A percentile compares a stretch with the other conserved stretches of the same genome.
Evolutionary conservation across 441 rosid genomes (phyloP).

Genomic region (Breynia disticha): DNA sequence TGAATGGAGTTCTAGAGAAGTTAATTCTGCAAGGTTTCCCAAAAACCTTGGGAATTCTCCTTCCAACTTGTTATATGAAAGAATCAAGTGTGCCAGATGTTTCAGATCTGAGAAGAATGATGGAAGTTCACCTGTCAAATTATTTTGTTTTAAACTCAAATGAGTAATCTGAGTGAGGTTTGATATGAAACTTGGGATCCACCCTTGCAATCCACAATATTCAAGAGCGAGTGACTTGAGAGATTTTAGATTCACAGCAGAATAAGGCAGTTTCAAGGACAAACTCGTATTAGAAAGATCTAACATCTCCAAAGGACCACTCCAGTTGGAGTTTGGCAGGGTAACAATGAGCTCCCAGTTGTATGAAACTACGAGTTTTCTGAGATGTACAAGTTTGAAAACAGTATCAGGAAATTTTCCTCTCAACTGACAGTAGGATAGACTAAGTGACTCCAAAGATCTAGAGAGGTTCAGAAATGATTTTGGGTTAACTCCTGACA

Average conservation of each 20-base stretch:
- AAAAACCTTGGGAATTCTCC: neutral
- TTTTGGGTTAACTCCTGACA: neutral
- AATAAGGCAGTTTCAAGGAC: slow-evolving; percentile 4
- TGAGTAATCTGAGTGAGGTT: neutral
- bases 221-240: neutral
- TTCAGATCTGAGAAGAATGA: slow-evolving; percentile 6
- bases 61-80: neutral
- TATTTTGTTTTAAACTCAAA: rapidly evolving
- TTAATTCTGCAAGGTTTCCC: neutral
- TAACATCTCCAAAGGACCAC: slow-evolving; percentile 14
- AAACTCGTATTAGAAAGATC: slow-evolving; percentile 8
- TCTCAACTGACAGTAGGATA: neutral
- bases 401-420: slow-evolving; percentile 17
- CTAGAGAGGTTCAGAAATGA: neutral
- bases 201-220: slow-evolving; percentile 7
- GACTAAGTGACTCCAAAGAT: neutral
- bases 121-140: slow-evolving; percentile 8
- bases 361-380: neutral
- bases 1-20: neutral
- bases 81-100: neutral
- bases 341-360: slow-evolving; percentile 5
- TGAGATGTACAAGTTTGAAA: slow-evolving; percentile 16
- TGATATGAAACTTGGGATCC: slow-evolving; percentile 5
- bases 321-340: slow-evolving; percentile 17
- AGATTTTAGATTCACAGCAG: slow-evolving; percentile 1